These are phyloP conservation scores for Sporobolomyces roseus DNA, from an alignment of 768 basidiomycete species.

Conservation along the genomic window DNA sequence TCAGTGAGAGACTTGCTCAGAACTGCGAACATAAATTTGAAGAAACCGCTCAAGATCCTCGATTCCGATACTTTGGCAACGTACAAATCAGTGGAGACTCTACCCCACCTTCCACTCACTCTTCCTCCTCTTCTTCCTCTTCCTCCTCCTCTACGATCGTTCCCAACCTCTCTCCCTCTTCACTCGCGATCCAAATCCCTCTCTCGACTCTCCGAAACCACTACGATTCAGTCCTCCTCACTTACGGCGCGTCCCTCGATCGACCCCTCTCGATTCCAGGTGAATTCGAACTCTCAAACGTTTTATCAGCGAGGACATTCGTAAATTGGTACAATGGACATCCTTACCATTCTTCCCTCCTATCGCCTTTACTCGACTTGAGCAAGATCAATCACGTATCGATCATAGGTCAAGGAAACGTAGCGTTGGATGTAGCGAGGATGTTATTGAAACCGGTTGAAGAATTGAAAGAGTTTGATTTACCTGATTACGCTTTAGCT, in stretches of 20 bases:
- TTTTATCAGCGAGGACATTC: slow-evolving; percentile 69
- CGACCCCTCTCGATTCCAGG: slow-evolving; percentile 58
- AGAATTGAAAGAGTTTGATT: slow-evolving; percentile 66
- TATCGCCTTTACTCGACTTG: slow-evolving; percentile 60
- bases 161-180: slow-evolving; percentile 54
- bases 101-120: neutral
- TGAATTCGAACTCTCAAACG: slow-evolving; percentile 53
- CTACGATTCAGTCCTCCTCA: slow-evolving; percentile 82
- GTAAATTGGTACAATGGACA: slow-evolving; percentile 98
- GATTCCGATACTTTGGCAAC: slow-evolving; percentile 88
- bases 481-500: slow-evolving; percentile 69
- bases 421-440: slow-evolving; percentile 84
- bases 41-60: slow-evolving; percentile 66
- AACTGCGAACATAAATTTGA: slow-evolving; percentile 97
- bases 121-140: slow-evolving; percentile 21
- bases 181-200: slow-evolving; percentile 54
- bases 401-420: slow-evolving; percentile 90
- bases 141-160: slow-evolving; percentile 54
- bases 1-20: slow-evolving; percentile 51
- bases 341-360: slow-evolving; percentile 55
- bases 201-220: slow-evolving; percentile 61
- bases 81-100: slow-evolving; percentile 52
- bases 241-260: slow-evolving; percentile 72
- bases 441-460: slow-evolving; percentile 73
- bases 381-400: slow-evolving; percentile 63